Conservation (phyloP, 768 basidiomycete species). For the Pisolithus marmoratus region DNA sequence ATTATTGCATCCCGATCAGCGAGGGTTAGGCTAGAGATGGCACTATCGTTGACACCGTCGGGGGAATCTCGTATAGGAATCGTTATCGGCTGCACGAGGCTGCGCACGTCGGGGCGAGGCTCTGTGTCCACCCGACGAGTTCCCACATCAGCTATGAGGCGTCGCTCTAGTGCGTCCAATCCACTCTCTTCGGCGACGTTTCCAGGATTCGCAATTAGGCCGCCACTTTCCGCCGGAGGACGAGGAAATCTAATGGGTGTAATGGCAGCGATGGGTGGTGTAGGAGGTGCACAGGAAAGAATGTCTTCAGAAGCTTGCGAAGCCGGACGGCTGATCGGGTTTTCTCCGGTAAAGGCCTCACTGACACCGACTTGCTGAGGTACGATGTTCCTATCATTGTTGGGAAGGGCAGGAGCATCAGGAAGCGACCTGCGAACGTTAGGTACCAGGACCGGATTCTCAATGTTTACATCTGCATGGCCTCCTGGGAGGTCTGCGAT, state of each 20-base stretch:
- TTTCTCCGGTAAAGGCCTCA: conserved; percentile 20
- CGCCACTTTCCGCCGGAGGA: conserved; percentile 23
- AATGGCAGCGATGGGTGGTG: conserved; percentile 45
- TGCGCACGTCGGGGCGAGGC: conserved; percentile 31
- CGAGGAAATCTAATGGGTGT: conserved; percentile 31
- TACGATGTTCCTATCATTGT: conserved; percentile 23
- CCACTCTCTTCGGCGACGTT: conserved; percentile 41
- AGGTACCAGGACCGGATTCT: conserved; percentile 10
- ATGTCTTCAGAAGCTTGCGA: conserved; percentile 12
- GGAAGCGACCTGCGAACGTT: conserved; percentile 56
- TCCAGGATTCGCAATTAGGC: conserved; percentile 18
- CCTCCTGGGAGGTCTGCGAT: conserved; percentile 18
- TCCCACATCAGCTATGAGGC: conserved; percentile 67
- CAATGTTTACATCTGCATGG: conserved; percentile 18
- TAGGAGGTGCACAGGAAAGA: conserved; percentile 36
- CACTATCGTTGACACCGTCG: conserved; percentile 36
- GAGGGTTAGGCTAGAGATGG: conserved; percentile 43
- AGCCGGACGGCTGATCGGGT: conserved; percentile 5
- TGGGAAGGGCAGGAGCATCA: conserved; percentile 48
- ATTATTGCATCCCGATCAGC: conserved; percentile 23
- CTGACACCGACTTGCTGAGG: conserved; percentile 25
- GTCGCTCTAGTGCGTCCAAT: conserved; percentile 66
- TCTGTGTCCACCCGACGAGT: conserved; percentile 43
- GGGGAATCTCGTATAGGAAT: conserved; percentile 29
- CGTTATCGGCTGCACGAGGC: conserved; percentile 33